Evolutionary conservation across 1,284 basidiomycete genomes (phyloP).

Genomic region (Ganoderma multipileum): DNA sequence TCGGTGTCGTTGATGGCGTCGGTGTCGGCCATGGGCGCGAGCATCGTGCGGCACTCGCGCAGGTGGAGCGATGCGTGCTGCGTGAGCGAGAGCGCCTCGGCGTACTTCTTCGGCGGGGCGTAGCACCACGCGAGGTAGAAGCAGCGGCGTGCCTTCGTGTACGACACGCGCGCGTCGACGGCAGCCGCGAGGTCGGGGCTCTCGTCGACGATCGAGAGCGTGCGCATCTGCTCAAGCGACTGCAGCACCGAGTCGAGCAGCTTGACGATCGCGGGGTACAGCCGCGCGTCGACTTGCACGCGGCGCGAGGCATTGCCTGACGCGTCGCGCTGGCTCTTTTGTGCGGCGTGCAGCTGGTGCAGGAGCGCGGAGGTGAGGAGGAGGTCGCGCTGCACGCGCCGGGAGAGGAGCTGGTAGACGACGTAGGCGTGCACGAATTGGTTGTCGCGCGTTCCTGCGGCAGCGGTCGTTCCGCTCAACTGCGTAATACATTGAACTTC

Average conservation of each 20-base stretch:
- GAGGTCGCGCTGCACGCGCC: constrained; percentile 88
- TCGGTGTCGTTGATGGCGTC: constrained; percentile 52
- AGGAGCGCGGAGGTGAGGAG: constrained; percentile 78
- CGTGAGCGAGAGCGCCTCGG: constrained; percentile 71
- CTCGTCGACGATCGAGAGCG: constrained; percentile 86
- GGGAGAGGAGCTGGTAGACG: constrained; percentile 84
- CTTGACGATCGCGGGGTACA: constrained; percentile 88
- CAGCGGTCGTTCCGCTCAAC: constrained; percentile 50
- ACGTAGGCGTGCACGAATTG: constrained; percentile 88
- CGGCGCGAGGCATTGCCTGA: constrained; percentile 47
- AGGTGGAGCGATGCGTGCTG: constrained; percentile 75
- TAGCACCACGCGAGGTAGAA: constrained; percentile 78
- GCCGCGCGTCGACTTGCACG: constrained; percentile 65
- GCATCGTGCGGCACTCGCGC: constrained; percentile 66
- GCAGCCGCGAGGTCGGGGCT: constrained; percentile 81
- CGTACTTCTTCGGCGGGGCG: constrained; percentile 69
- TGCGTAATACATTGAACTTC: constrained; percentile 31
- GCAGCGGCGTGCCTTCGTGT: constrained; percentile 78
- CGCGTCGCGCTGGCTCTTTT: constrained; percentile 33
- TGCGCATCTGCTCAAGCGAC: constrained; percentile 82
- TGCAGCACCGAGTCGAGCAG: constrained; percentile 87
- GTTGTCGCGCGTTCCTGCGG: constrained; percentile 68
- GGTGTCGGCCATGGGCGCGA: constrained; percentile 46
- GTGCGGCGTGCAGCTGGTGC: constrained; percentile 42
- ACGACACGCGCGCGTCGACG: constrained; percentile 78